phyloP scores from a whole-genome alignment of 148 eudicot species.

The Camellia japonica region DNA sequence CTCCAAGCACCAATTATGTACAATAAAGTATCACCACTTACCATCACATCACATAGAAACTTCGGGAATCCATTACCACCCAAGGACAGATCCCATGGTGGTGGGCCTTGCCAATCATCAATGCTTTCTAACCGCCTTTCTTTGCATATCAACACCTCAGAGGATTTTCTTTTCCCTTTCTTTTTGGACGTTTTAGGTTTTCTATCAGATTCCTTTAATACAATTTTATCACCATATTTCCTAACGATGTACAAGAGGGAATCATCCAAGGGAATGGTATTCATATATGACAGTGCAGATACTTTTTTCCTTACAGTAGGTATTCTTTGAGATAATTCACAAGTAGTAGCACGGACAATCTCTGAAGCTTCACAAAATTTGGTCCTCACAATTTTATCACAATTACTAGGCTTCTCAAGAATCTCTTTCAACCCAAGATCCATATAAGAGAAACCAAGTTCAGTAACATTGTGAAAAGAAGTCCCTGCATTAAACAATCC shows the following conservation, averaged over 20 bases:
- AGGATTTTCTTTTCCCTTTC: slow-evolving; percentile 57
- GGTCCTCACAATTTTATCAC: slow-evolving; percentile 40
- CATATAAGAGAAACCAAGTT: slow-evolving; percentile 27
- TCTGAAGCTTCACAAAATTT: slow-evolving; percentile 57
- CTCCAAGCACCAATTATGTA: not conserved
- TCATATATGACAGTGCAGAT: slow-evolving; percentile 29
- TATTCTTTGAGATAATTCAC: slow-evolving; percentile 31
- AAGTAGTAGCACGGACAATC: slow-evolving; percentile 44
- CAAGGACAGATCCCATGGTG: slow-evolving; percentile 78
- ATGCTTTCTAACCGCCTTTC: slow-evolving; percentile 31
- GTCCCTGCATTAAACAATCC: slow-evolving; percentile 34
- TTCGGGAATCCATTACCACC: slow-evolving; percentile 89
- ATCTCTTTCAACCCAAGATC: slow-evolving; percentile 71
- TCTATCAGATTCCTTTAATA: slow-evolving; percentile 70
- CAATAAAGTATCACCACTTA: slow-evolving; percentile 27
- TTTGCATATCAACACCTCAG: slow-evolving; percentile 33
- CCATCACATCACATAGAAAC: slow-evolving; percentile 98
- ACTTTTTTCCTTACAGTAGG: slow-evolving; percentile 25
- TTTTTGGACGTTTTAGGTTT: slow-evolving; percentile 67
- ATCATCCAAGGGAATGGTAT: slow-evolving; percentile 36
- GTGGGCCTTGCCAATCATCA: slow-evolving; percentile 75
- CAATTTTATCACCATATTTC: slow-evolving; percentile 63
- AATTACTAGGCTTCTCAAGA: slow-evolving; percentile 46
- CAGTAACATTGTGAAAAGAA: slow-evolving; percentile 24
- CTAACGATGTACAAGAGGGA: slow-evolving; percentile 49